phyloP scores from a whole-genome alignment of 352 stramenopile genomes.

The Globisporangium iwayamae region DNA sequence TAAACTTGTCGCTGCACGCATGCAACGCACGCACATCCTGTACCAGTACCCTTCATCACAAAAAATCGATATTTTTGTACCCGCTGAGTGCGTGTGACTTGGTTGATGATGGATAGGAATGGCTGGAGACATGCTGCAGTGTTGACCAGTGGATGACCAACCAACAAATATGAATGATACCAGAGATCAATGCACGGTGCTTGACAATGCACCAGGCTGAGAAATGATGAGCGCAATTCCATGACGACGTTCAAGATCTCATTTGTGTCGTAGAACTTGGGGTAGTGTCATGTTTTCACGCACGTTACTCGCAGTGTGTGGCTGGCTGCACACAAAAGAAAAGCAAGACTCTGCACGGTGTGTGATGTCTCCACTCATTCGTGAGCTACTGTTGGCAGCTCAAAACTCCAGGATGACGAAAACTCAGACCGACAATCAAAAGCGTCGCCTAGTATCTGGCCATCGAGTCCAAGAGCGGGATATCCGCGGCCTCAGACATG shows the following conservation, averaged over 20 bases:
- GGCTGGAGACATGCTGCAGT: not conserved
- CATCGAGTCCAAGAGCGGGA: slow-evolving; percentile 38
- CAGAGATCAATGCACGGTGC: not conserved
- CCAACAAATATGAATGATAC: not conserved
- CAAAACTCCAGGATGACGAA: not conserved
- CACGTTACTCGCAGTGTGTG: too few species aligned
- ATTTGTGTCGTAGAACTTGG: too few species aligned
- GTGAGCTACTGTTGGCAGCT: not conserved
- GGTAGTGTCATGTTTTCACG: too few species aligned
- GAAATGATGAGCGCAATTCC: too few species aligned
- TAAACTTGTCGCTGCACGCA: too few species aligned
- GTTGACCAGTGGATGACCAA: not conserved
- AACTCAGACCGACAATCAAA: not conserved
- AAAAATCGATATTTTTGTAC: not conserved
- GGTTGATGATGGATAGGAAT: not conserved
- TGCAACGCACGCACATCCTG: too few species aligned
- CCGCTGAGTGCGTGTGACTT: not conserved
- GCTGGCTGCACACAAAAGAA: too few species aligned
- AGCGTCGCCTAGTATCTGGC: slow-evolving; percentile 17
- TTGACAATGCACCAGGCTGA: not conserved
- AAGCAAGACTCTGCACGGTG: not conserved
- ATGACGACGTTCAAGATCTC: too few species aligned
- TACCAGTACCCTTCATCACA: too few species aligned
- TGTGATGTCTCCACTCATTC: too few species aligned
- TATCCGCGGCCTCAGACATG: slow-evolving; percentile 33